Percentiles rank a stretch among this genome's conserved stretches.
Evolutionary conservation across 2,329 filamentous ascomycete species (phyloP).

Genomic region (Gremmenia infestans): DNA sequence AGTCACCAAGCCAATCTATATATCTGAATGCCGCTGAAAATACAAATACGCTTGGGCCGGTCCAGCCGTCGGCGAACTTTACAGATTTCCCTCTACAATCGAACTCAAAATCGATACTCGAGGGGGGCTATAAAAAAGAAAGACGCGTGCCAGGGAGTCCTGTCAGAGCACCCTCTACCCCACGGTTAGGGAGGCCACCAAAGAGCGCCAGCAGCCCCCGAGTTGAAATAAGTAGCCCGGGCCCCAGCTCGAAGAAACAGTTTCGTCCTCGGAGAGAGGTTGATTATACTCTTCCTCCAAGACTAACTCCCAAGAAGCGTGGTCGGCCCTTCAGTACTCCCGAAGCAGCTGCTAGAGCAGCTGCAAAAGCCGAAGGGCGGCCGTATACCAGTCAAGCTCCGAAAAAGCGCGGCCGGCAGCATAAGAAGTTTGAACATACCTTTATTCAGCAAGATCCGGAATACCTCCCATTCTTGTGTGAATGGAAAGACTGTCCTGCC

Average conservation of each 20-base stretch:
- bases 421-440: slow-evolving; percentile 3
- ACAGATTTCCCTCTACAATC: neutral
- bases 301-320: slow-evolving; percentile 3
- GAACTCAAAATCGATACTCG: neutral
- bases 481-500: slow-evolving; percentile 55
- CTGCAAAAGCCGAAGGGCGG: slow-evolving; percentile 6
- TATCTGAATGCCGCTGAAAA: neutral
- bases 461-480: slow-evolving; percentile 52
- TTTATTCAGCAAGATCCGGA: slow-evolving; percentile 31
- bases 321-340: slow-evolving; percentile 18
- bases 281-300: neutral
- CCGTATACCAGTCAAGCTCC: neutral
- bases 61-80: neutral
- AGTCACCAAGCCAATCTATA: neutral
- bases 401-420: slow-evolving; percentile 17
- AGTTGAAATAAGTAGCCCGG: slow-evolving; percentile 2
- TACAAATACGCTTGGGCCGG: neutral
- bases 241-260: neutral
- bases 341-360: slow-evolving; percentile 11
- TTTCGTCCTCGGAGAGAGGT: neutral
- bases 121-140: neutral
- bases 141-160: neutral
- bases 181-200: neutral
- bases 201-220: neutral
- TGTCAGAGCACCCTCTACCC: neutral